These are phyloP conservation scores for Leccinum holopus DNA, from an alignment of 1,284 basidiomycete genomes.

Conservation along the genomic window DNA sequence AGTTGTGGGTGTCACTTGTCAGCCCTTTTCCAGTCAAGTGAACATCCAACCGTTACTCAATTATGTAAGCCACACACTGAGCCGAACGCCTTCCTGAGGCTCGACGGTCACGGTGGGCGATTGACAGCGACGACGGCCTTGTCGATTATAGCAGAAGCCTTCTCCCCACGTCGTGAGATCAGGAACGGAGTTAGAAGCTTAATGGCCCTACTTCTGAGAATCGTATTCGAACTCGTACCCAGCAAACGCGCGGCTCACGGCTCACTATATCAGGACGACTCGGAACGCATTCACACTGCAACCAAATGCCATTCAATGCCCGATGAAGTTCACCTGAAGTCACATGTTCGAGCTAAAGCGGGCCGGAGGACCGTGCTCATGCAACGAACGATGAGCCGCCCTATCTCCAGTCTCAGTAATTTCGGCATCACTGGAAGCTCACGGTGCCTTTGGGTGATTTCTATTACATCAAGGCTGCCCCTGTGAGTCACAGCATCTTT, in stretches of 20 bases:
- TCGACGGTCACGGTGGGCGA: not conserved
- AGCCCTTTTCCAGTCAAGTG: slow-evolving; percentile 8
- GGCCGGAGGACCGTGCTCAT: not conserved
- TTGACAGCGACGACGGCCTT: not conserved
- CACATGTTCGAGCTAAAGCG: not conserved
- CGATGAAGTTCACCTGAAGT: not conserved
- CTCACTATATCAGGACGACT: not conserved
- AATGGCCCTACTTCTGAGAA: not conserved
- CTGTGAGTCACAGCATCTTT: not conserved
- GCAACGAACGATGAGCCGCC: not conserved
- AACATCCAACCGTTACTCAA: not conserved
- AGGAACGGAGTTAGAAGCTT: not conserved
- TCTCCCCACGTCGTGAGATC: not conserved
- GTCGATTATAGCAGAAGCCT: not conserved
- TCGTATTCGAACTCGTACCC: not conserved
- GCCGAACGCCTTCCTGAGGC: not conserved
- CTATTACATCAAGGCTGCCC: not conserved
- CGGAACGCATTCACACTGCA: not conserved
- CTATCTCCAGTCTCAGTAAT: not conserved
- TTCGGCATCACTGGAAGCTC: not conserved
- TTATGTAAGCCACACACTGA: slow-evolving; percentile 15
- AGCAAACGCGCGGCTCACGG: not conserved
- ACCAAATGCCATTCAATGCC: not conserved
- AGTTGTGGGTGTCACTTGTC: not conserved
- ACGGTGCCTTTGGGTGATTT: not conserved